Base-by-base conservation (phyloP, 2,329 filamentous ascomycete species). In the Elsinoe arachidis region DNA sequence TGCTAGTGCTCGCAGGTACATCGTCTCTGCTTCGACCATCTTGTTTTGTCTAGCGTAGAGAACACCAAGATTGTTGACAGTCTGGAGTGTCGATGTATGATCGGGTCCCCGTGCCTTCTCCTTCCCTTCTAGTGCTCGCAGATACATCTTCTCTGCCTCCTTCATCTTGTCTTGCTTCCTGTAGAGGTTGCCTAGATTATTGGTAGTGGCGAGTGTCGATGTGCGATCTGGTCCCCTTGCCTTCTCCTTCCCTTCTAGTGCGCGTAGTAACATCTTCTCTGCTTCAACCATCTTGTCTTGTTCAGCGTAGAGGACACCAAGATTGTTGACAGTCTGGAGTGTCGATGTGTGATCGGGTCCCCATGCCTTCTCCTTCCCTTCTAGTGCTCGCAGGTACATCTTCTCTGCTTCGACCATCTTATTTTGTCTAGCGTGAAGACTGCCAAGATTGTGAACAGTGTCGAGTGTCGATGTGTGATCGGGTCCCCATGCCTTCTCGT, bases 41-140 rank as follows among this genome's bases (percentile, higher is more conserved):
- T 54, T 53, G 39, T 54, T 53, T 34, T 60, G 58, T 12, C 39
- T 35, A 17, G 10, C 2, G 37, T 61, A 62, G 26, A 62, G 41
- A 37, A 19, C 30, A 38, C 54, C 57, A 38, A 53, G 57, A 33
- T 59, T 57, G 46, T 57, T 26, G 34, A 62, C 53, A 19, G 60
- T 61, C n/a, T 59, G 21, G 17, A 62, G 57, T 3, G 60, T 63
- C 15, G 51, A 58, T 33, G 54, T 47, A 23, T 61, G 53, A 21
- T 59, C 37, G n/a, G 52, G 53, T 39, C 59, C 58, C 6, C 43
- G 43, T 12, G 53, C 34, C 41, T 57, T 58, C 52, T 61, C 55
- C 2, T 56, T 12, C 37, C 60, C 60, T 43, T 21, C n/a, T 10
- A 63, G 39, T 19, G 58, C 61, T 41, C 58, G 53, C 43, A 46